Conservation (phyloP, 306 rosid genomes). For the Bauhinia variegata region DNA sequence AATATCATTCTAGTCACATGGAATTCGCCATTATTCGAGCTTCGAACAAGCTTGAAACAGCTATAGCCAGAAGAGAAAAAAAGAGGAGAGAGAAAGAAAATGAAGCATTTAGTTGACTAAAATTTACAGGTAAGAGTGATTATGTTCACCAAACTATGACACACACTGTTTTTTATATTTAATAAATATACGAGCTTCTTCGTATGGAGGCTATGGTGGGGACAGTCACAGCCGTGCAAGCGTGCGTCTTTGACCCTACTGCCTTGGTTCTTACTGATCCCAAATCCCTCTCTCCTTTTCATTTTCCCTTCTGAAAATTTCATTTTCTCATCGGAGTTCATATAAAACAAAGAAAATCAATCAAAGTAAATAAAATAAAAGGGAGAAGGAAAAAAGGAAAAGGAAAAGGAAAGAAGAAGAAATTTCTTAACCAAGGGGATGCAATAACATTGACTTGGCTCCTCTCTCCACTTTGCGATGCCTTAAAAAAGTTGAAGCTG, state of each 20-base stretch:
- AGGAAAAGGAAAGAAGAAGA: constrained; percentile 9
- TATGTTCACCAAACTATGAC: neutral
- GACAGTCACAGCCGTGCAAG: constrained; percentile 52
- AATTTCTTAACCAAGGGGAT: constrained; percentile 35
- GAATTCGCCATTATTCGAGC: constrained; percentile 23
- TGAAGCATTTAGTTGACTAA: constrained; percentile 15
- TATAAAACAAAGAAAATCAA: constrained; percentile 31
- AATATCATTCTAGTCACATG: constrained; percentile 24
- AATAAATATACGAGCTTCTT: constrained; percentile 5
- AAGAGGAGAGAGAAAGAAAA: neutral
- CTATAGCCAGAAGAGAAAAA: neutral
- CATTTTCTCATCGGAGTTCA: constrained; percentile 36
- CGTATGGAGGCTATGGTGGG: constrained; percentile 35
- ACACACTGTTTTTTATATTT: neutral
- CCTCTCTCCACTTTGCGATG: constrained; percentile 19
- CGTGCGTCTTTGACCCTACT: constrained; percentile 65
- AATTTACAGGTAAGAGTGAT: neutral
- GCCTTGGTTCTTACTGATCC: constrained; percentile 29
- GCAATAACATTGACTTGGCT: constrained; percentile 43
- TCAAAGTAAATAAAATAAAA: neutral
- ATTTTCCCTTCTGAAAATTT: constrained; percentile 30
- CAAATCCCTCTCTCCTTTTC: constrained; percentile 2
- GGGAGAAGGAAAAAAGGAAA: neutral
- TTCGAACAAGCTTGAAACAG: constrained; percentile 27
- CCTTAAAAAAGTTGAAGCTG: constrained; percentile 14